These are phyloP conservation scores for Blastocladiella emersonii DNA, from an alignment of 371 early-diverging fungal species.

Conservation along the genomic window DNA sequence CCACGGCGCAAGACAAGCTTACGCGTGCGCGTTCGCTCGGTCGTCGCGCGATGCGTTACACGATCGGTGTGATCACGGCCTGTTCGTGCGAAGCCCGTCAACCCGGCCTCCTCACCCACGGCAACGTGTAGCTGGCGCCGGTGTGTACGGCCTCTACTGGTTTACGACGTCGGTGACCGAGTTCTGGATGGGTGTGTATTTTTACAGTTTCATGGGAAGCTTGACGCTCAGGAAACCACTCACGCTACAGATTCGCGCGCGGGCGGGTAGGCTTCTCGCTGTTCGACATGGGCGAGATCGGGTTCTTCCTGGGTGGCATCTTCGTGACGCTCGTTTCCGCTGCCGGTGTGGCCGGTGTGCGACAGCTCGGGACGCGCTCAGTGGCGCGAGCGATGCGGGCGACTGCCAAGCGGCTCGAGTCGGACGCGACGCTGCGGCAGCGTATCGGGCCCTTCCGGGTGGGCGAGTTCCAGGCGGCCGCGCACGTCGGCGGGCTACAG, in stretches of 20 bases:
- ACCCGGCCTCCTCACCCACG: background rate
- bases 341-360: background rate
- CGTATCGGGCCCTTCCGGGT: background rate
- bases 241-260: background rate
- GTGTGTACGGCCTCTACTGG: background rate
- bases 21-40: background rate
- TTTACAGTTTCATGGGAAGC: background rate
- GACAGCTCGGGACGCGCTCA: background rate
- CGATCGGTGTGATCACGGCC: background rate
- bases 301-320: conserved; percentile 1
- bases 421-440: background rate
- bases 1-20: background rate
- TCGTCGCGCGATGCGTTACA: background rate
- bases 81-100: background rate
- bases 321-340: background rate
- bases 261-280: background rate
- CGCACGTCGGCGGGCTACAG: too few species aligned
- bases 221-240: background rate
- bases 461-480: background rate
- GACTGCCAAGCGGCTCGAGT: background rate
- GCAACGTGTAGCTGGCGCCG: background rate
- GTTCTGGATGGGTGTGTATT: background rate
- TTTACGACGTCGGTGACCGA: background rate
- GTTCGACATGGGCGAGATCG: conserved; percentile 3
- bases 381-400: background rate